Evolutionary conservation across 805 yeast species (phyloP).

Genomic region (Lachancea thermotolerans): DNA sequence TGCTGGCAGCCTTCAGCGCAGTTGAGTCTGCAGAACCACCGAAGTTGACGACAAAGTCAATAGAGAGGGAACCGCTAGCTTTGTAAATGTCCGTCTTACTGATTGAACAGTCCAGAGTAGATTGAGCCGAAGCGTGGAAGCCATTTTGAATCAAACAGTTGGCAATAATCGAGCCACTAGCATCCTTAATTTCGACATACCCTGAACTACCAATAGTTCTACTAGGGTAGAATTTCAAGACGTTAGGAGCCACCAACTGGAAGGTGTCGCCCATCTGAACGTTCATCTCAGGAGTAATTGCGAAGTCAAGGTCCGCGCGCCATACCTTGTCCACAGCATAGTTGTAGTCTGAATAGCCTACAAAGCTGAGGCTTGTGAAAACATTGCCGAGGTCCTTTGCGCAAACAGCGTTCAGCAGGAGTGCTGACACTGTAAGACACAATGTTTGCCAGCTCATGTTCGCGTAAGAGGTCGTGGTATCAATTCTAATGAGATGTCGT

Average conservation of each 20-base stretch:
- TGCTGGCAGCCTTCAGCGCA: slow-evolving; percentile 9
- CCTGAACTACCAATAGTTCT: slow-evolving; percentile 1
- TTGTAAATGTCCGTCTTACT: background rate
- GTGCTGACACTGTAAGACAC: background rate
- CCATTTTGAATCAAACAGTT: slow-evolving; percentile 6
- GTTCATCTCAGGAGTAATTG: slow-evolving; percentile 9
- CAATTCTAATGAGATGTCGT: background rate
- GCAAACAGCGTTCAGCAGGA: slow-evolving; percentile 1
- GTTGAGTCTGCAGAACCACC: slow-evolving; percentile 10
- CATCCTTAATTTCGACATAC: slow-evolving; percentile 2
- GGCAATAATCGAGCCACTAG: slow-evolving; percentile 3
- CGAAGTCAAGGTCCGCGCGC: slow-evolving; percentile 9
- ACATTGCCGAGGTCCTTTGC: slow-evolving; percentile 14
- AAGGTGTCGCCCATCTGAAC: slow-evolving; percentile 13
- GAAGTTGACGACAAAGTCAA: slow-evolving; percentile 8
- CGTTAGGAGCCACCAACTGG: slow-evolving; percentile 10
- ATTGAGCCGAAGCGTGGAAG: background rate
- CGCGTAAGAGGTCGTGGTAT: background rate
- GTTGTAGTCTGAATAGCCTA: slow-evolving; percentile 1
- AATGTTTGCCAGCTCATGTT: slow-evolving; percentile 3
- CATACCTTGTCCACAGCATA: slow-evolving; percentile 6
- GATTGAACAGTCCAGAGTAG: slow-evolving; percentile 3
- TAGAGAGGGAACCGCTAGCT: slow-evolving; percentile 1
- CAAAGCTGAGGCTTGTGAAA: slow-evolving; percentile 8
- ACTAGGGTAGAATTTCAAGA: slow-evolving; percentile 9